Conservation (phyloP, 148 eudicot genomes). For the Vaccinium myrtillus region DNA sequence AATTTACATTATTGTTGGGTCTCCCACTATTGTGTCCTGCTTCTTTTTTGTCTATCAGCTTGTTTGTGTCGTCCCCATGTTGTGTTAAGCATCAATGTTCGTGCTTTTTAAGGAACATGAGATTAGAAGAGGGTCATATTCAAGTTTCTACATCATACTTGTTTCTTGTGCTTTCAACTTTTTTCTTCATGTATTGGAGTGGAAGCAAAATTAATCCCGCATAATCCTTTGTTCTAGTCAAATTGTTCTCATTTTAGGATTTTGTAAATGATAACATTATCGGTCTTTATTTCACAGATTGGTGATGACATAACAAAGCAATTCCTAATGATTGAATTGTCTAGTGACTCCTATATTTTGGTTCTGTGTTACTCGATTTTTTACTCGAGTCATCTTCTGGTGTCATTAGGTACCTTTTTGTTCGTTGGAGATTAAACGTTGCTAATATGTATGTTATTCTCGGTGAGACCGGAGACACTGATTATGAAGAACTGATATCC, state of each 20-base stretch:
- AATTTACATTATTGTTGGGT: not conserved
- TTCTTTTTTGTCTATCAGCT: not conserved
- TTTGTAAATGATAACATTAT: not conserved
- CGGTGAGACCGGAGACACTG: conserved; percentile 78
- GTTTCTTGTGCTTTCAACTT: not conserved
- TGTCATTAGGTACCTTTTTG: conserved; percentile 55
- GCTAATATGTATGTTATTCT: conserved; percentile 69
- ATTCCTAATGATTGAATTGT: not conserved
- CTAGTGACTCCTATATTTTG: not conserved
- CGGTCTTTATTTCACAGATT: not conserved
- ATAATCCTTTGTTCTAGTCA: not conserved
- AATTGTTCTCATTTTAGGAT: not conserved
- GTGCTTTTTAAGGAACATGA: not conserved
- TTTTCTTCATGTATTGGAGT: not conserved
- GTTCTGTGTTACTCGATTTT: not conserved
- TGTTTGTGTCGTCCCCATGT: not conserved
- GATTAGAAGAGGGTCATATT: not conserved
- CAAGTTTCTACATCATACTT: too few relatives aligned
- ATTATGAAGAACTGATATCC: conserved; percentile 64
- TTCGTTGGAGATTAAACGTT: conserved; percentile 72
- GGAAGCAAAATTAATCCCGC: not conserved
- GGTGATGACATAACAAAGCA: not conserved
- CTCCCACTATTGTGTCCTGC: not conserved
- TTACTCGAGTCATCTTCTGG: not conserved
- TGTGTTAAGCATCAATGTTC: not conserved